Conservation (phyloP, 345 rosid species). For the Bruguiera parviflora region DNA sequence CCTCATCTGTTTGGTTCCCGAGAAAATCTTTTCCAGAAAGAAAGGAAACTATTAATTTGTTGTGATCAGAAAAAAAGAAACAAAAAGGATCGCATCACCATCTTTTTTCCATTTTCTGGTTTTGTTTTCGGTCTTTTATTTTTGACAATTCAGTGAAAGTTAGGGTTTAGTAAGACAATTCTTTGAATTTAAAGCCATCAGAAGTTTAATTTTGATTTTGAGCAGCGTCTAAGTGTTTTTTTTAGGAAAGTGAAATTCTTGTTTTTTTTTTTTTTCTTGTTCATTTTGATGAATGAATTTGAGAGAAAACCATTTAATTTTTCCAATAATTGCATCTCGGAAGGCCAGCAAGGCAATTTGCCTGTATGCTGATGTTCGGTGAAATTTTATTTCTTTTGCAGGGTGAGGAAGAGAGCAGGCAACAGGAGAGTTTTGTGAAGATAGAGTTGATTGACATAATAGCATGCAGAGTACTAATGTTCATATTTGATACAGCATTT, state of each 20-base stretch:
- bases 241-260: neutral
- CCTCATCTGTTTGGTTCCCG: constrained; percentile 18
- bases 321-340: neutral
- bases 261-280: no score
- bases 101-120: no score
- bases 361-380: constrained; percentile 12
- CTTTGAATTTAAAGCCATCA: no score
- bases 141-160: no score
- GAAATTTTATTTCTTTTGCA: constrained; percentile 21
- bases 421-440: constrained; percentile 48
- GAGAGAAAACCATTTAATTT: no score
- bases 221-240: neutral
- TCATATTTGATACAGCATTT: neutral
- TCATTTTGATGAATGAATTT: no score
- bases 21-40: neutral
- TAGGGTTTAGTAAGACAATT: no score
- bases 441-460: constrained; percentile 31
- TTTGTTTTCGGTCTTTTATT: no score
- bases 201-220: no score
- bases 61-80: no score
- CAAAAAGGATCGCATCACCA: no score
- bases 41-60: no score
- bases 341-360: neutral
- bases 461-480: neutral
- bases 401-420: constrained; percentile 77